These are phyloP conservation scores for Albatrellus ellisii DNA, from an alignment of 768 basidiomycete genomes.

Conservation along the genomic window DNA sequence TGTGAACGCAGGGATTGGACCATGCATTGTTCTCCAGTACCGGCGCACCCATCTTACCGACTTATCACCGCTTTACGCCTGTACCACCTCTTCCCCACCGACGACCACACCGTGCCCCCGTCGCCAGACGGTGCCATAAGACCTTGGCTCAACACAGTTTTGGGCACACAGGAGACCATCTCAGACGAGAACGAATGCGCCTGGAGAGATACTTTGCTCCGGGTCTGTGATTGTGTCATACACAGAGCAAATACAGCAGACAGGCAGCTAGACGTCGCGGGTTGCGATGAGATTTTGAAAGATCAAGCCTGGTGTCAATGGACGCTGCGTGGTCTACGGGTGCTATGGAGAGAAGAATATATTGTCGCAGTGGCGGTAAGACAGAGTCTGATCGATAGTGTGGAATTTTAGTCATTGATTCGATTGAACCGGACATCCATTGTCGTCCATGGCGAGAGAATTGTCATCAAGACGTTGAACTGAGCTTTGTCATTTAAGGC, in stretches of 20 bases:
- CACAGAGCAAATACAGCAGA: constrained; percentile 34
- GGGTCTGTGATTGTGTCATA: constrained; percentile 32
- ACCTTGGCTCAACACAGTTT: constrained; percentile 42
- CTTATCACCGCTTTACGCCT: constrained; percentile 62
- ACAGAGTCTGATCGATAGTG: constrained; percentile 31
- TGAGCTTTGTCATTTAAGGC: no score
- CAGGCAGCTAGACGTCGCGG: constrained; percentile 26
- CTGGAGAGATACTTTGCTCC: constrained; percentile 20
- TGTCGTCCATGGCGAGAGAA: no score
- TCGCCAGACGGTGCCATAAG: constrained; percentile 20
- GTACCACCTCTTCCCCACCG: constrained; percentile 32
- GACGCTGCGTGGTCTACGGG: constrained; percentile 27
- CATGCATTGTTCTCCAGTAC: constrained; percentile 42
- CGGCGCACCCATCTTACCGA: constrained; percentile 71
- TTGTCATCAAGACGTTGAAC: no score
- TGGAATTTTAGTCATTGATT: constrained; percentile 28
- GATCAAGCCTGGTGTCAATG: constrained; percentile 21
- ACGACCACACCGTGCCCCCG: constrained; percentile 11
- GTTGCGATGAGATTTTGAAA: constrained; percentile 14
- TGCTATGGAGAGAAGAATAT: constrained; percentile 50
- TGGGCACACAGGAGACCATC: constrained; percentile 15
- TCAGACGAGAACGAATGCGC: constrained; percentile 19
- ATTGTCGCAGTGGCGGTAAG: constrained; percentile 36
- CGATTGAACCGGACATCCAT: no score
- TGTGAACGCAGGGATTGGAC: constrained; percentile 60